phyloP scores from a whole-genome alignment of 345 rosid species.

The Gossypium arboreum region DNA sequence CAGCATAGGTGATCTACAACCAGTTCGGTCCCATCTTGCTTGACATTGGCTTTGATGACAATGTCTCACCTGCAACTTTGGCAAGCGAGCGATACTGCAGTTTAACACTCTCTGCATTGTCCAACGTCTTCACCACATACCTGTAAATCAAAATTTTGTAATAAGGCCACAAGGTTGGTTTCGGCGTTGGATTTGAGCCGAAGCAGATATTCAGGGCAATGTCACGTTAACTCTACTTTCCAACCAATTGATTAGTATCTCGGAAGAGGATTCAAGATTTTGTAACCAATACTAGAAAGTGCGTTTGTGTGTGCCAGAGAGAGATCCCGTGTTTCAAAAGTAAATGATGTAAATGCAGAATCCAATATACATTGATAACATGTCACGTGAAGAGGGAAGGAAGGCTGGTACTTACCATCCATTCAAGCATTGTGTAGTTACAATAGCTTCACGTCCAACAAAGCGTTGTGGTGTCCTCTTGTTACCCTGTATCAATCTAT shows the following conservation, averaged over 20 bases:
- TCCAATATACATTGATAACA: neutral
- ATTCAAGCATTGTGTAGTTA: conserved; percentile 90
- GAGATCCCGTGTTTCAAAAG: neutral
- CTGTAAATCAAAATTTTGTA: conserved; percentile 28
- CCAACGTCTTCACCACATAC: conserved; percentile 91
- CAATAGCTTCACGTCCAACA: conserved; percentile 91
- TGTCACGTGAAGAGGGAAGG: neutral
- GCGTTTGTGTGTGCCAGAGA: neutral
- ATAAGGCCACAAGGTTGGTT: conserved; percentile 4
- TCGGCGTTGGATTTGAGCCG: neutral
- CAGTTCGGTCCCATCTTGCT: conserved; percentile 57
- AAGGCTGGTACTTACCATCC: conserved; percentile 69
- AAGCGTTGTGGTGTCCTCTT: conserved; percentile 87
- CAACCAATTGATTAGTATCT: neutral
- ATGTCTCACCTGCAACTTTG: conserved; percentile 47
- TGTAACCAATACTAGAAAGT: neutral
- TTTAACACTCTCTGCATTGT: conserved; percentile 87
- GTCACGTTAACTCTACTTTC: neutral
- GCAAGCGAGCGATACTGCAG: conserved; percentile 87
- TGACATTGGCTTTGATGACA: conserved; percentile 36
- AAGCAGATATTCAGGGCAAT: neutral
- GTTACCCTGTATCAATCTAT: conserved; percentile 64
- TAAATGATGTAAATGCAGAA: neutral
- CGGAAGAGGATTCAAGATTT: neutral
- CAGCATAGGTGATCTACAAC: conserved; percentile 33